A percentile compares a stretch with the other conserved stretches of the same genome.
phyloP scores from a whole-genome alignment of 768 basidiomycete genomes.

The Psilocybe azurescens region DNA sequence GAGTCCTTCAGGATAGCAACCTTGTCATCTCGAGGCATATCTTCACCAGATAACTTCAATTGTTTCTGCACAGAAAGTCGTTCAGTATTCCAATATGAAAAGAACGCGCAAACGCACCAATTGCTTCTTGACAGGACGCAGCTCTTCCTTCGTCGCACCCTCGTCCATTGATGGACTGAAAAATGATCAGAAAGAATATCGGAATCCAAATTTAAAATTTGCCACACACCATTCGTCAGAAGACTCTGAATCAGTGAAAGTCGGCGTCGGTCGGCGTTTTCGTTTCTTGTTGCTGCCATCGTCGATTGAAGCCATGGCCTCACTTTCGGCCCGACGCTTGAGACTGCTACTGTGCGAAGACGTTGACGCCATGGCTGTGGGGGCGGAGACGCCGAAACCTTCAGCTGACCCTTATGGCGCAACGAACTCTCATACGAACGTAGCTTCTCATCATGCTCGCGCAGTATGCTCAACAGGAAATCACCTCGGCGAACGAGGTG shows the following conservation, averaged over 20 bases:
- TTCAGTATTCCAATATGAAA: slow-evolving; percentile 15
- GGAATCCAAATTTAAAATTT: not conserved
- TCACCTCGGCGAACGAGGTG: slow-evolving; percentile 97
- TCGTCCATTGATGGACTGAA: slow-evolving; percentile 95
- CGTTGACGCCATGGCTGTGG: slow-evolving; percentile 70
- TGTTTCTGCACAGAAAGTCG: slow-evolving; percentile 68
- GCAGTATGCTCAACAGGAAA: slow-evolving; percentile 83
- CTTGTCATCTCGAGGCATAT: slow-evolving; percentile 95
- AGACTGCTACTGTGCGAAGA: slow-evolving; percentile 64
- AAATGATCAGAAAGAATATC: slow-evolving; percentile 12
- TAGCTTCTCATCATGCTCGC: slow-evolving; percentile 90
- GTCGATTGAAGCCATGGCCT: slow-evolving; percentile 83
- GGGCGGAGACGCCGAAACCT: slow-evolving; percentile 77
- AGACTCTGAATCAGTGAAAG: slow-evolving; percentile 93
- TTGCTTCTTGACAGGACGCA: slow-evolving; percentile 97
- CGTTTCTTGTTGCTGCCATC: slow-evolving; percentile 73
- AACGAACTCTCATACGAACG: slow-evolving; percentile 86
- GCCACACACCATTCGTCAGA: slow-evolving; percentile 85
- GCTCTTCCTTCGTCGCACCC: slow-evolving; percentile 87
- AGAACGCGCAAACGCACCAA: slow-evolving; percentile 56
- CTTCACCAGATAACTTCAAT: slow-evolving; percentile 91
- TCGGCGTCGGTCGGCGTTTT: slow-evolving; percentile 94
- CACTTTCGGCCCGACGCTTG: slow-evolving; percentile 85
- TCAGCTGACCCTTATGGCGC: slow-evolving; percentile 70
- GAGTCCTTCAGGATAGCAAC: slow-evolving; percentile 96